These are phyloP conservation scores for Rhizomucor pusillus DNA, from an alignment of 371 early-diverging fungal species.

Conservation along the genomic window DNA sequence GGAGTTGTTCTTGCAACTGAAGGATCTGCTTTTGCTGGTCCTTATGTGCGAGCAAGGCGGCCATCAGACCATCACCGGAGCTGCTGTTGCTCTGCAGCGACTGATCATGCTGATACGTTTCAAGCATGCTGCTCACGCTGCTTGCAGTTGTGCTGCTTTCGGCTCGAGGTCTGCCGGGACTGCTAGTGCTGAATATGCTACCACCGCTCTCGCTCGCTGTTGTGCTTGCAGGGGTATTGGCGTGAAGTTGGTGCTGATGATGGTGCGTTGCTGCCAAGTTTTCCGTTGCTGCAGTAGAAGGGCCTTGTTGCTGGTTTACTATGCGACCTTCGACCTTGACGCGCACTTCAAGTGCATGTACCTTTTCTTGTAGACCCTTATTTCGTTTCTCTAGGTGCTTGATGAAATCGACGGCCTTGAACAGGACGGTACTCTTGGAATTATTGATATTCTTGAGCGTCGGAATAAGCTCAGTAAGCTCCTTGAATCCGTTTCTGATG, in stretches of 20 bases:
- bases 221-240: slow-evolving; percentile 1
- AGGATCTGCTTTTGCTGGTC: slow-evolving; percentile 37
- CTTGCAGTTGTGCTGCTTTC: neutral
- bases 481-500: slow-evolving; percentile 81
- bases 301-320: neutral
- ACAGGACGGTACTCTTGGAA: slow-evolving; percentile 56
- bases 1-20: slow-evolving; percentile 36
- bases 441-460: slow-evolving; percentile 60
- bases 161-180: neutral
- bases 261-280: too few relatives aligned
- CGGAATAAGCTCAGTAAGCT: slow-evolving; percentile 81
- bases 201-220: slow-evolving; percentile 1
- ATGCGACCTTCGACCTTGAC: slow-evolving; percentile 27
- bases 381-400: slow-evolving; percentile 48
- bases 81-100: slow-evolving; percentile 4
- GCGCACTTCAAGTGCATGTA: slow-evolving; percentile 44
- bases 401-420: slow-evolving; percentile 57
- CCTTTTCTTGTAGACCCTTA: slow-evolving; percentile 46
- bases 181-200: neutral
- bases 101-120: neutral
- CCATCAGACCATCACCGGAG: slow-evolving; percentile 11
- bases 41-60: slow-evolving; percentile 33
- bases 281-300: too few relatives aligned
- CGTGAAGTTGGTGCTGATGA: neutral
- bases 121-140: neutral